Base-by-base conservation (phyloP, 1,284 basidiomycete species). In the Trichosporon sp. region DNA sequence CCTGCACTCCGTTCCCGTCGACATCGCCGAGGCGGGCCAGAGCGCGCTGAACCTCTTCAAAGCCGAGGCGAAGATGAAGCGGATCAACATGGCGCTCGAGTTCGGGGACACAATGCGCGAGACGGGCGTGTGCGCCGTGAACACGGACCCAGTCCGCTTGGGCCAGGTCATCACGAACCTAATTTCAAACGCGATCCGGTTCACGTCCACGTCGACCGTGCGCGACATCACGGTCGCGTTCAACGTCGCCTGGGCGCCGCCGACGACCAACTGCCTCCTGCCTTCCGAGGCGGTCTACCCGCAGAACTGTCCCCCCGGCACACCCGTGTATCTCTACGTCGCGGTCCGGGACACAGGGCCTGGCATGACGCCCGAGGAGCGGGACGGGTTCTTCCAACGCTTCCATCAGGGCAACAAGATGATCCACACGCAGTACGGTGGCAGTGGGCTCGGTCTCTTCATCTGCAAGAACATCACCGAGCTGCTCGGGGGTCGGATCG, bases 361-460 rank as follows among this genome's bases (percentile, higher is more conserved):
- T 1, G 80, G 80, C 12, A 68, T 81, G 35, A 71, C 68, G 1
- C 70, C 73, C 4, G 69, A 71, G 6, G 78, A 78, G 64, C 71
- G 76, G 7, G 67, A 69, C 0, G 69, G 70, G 6, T 69, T 80
- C n/a, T 80, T 79, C 74, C 74, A 76, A 67, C 71, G 75, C 3
- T 77, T 77, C 70, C 70, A 74, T 32, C 59, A 63, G 59, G 59
- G 59, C 14, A 81, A 81, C 72, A 80, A 80, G 75, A 81, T 80
- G 79, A 81, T 80, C 40, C 81, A 83, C 68, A 83, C 81, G 11
- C 78, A 74, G 38, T 85, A 82, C 68, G 84, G 84, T 7, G 84
- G 84, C 11, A 79, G 77, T 6, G 83, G 83, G 14, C 75, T 85
- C 5, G 84, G 83, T 0, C 68, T 85, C 59, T 85, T 82, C 74